Evolutionary conservation across 306 rosid genomes (phyloP).

Genomic region (Hippophae gyantsensis): DNA sequence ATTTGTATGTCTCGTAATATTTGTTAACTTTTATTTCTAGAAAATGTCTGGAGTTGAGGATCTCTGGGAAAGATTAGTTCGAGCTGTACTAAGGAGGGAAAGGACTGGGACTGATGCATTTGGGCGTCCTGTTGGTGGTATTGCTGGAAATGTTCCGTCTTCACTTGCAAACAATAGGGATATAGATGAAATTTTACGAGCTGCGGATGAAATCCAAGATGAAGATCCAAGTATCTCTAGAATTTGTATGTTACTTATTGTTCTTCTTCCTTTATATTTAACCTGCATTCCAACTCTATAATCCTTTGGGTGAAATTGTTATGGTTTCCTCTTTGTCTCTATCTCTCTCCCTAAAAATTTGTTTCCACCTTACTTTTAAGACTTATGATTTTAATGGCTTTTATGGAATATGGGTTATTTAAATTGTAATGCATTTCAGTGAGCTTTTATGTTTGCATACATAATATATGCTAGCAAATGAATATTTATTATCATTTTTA

Average conservation of each 20-base stretch:
- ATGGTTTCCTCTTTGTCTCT: neutral
- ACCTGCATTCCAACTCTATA: neutral
- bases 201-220: slow-evolving; percentile 92
- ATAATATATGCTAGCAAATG: too few species aligned
- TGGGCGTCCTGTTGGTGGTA: slow-evolving; percentile 58
- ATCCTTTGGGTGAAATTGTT: neutral
- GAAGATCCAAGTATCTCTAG: slow-evolving; percentile 75
- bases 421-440: too few species aligned
- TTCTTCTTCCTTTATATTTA: neutral
- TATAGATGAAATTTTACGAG: slow-evolving; percentile 87
- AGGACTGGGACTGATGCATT: slow-evolving; percentile 63
- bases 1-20: neutral
- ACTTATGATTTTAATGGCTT: too few species aligned
- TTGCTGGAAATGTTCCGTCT: slow-evolving; percentile 85
- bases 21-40: slow-evolving; percentile 9
- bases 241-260: slow-evolving; percentile 42
- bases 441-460: too few species aligned
- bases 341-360: too few species aligned
- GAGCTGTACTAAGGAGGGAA: slow-evolving; percentile 67
- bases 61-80: slow-evolving; percentile 84
- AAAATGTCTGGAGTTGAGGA: slow-evolving; percentile 76
- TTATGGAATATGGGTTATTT: too few species aligned
- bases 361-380: too few species aligned
- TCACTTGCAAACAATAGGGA: slow-evolving; percentile 89
- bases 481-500: too few species aligned